A percentile compares a stretch with the other conserved stretches of the same genome.
These are phyloP conservation scores for Fusarium albidum DNA, from an alignment of 2,329 filamentous ascomycete species.

Conservation along the genomic window DNA sequence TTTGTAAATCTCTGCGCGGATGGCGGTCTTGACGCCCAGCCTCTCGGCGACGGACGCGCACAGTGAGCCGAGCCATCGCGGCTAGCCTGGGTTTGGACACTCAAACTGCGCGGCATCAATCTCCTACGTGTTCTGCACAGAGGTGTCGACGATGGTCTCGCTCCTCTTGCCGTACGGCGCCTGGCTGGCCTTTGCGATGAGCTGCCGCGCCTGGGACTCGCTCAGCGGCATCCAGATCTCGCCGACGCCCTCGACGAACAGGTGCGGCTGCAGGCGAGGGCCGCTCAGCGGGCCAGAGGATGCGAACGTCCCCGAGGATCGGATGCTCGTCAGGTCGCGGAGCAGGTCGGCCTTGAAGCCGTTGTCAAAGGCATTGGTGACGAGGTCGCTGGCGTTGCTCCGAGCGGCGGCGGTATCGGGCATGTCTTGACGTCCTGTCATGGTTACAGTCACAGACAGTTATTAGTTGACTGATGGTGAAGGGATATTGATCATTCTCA, in stretches of 20 bases:
- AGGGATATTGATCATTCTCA: too few species aligned
- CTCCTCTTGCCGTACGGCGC: conserved; percentile 50
- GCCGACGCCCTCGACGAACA: conserved; percentile 1
- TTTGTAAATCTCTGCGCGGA: conserved; percentile 53
- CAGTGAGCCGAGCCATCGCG: conserved; percentile 32
- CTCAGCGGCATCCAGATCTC: background rate
- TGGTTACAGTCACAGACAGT: background rate
- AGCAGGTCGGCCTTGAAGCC: conserved; percentile 4
- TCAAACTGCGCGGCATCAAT: conserved; percentile 49
- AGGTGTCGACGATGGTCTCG: conserved; percentile 50
- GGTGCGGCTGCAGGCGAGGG: background rate
- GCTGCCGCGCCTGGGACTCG: conserved; percentile 2
- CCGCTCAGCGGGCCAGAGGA: background rate
- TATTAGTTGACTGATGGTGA: too few species aligned
- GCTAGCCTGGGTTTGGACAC: conserved; percentile 48
- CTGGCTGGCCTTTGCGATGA: conserved; percentile 25
- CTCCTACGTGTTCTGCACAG: conserved; percentile 54
- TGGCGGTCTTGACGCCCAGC: conserved; percentile 43
- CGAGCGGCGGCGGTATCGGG: too few species aligned
- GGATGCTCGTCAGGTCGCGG: conserved; percentile 1
- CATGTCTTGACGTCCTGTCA: background rate
- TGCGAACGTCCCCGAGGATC: background rate
- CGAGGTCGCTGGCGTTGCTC: background rate
- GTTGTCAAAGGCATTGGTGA: background rate
- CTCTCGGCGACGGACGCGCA: conserved; percentile 35